phyloP scores from a whole-genome alignment of 768 basidiomycete genomes.

The Suillus luteus region DNA sequence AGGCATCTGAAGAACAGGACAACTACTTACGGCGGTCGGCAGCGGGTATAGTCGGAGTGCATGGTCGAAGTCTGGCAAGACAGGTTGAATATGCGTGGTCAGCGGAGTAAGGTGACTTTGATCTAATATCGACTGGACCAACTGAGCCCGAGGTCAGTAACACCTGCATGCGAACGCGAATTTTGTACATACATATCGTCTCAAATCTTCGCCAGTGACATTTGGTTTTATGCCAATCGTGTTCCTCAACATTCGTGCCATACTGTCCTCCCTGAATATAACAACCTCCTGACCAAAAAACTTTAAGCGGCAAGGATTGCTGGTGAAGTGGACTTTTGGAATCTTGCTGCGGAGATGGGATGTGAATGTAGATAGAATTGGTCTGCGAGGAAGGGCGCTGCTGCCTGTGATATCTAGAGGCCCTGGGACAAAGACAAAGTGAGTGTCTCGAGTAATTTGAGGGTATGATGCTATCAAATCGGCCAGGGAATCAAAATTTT shows the following conservation, averaged over 20 bases:
- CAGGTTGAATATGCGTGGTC: constrained; percentile 81
- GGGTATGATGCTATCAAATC: constrained; percentile 85
- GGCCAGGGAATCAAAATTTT: constrained; percentile 84
- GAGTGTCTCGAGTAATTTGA: constrained; percentile 70
- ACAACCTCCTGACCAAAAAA: constrained; percentile 97
- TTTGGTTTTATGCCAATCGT: constrained; percentile 86
- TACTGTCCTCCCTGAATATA: constrained; percentile 87
- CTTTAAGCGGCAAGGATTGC: constrained; percentile 92
- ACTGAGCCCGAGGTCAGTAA: constrained; percentile 44
- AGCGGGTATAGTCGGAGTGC: constrained; percentile 90
- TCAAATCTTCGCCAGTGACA: constrained; percentile 75
- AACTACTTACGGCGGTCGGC: constrained; percentile 78
- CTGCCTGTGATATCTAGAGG: constrained; percentile 88
- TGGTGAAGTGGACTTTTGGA: constrained; percentile 80
- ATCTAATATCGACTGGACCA: constrained; percentile 95
- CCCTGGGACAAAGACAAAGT: constrained; percentile 94
- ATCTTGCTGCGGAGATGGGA: constrained; percentile 69
- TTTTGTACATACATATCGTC: constrained; percentile 73
- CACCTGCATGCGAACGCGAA: constrained; percentile 6
- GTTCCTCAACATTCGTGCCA: constrained; percentile 93
- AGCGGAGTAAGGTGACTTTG: constrained; percentile 94
- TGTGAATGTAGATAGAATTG: constrained; percentile 76
- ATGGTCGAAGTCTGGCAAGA: constrained; percentile 89
- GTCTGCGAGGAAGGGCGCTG: constrained; percentile 76
- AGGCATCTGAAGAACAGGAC: constrained; percentile 7